Evolutionary conservation across 1,284 basidiomycete species (phyloP).

Genomic region (Marasmius fiardii): DNA sequence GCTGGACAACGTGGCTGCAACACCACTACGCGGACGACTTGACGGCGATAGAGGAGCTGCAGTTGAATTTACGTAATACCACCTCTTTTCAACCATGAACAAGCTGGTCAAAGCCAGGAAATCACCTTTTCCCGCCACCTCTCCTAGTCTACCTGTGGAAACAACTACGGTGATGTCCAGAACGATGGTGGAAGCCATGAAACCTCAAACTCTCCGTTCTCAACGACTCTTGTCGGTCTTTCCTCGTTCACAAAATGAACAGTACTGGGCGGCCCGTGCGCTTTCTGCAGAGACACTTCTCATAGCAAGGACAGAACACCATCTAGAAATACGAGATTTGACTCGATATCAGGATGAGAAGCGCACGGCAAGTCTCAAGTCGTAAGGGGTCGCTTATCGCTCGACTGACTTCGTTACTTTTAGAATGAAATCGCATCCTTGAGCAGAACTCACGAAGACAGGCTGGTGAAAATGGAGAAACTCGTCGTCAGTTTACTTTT

Average conservation of each 20-base stretch:
- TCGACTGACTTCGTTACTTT: not conserved
- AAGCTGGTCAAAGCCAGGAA: not conserved
- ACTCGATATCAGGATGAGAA: slow-evolving; percentile 39
- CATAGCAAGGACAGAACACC: slow-evolving; percentile 40
- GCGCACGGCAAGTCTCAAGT: slow-evolving; percentile 38
- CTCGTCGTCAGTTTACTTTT: slow-evolving; percentile 43
- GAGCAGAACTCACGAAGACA: slow-evolving; percentile 37
- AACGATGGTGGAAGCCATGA: not conserved
- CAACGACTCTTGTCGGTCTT: slow-evolving; percentile 1
- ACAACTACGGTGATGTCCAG: not conserved
- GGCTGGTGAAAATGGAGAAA: slow-evolving; percentile 44
- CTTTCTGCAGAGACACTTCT: slow-evolving; percentile 57
- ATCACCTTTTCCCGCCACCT: not conserved
- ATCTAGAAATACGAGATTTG: slow-evolving; percentile 40
- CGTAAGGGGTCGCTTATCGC: not conserved
- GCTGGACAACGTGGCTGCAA: too few species aligned
- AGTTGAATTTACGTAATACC: not conserved
- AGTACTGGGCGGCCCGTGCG: slow-evolving; percentile 64
- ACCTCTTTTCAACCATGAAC: not conserved
- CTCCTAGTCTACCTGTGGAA: not conserved
- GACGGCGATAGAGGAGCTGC: not conserved
- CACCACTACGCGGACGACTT: not conserved
- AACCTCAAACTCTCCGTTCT: not conserved
- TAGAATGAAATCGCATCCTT: slow-evolving; percentile 42
- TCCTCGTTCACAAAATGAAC: slow-evolving; percentile 38